These are phyloP conservation scores for Cryptosporidium meleagridis DNA, from an alignment of 169 alveolate genomes.

Conservation along the genomic window DNA sequence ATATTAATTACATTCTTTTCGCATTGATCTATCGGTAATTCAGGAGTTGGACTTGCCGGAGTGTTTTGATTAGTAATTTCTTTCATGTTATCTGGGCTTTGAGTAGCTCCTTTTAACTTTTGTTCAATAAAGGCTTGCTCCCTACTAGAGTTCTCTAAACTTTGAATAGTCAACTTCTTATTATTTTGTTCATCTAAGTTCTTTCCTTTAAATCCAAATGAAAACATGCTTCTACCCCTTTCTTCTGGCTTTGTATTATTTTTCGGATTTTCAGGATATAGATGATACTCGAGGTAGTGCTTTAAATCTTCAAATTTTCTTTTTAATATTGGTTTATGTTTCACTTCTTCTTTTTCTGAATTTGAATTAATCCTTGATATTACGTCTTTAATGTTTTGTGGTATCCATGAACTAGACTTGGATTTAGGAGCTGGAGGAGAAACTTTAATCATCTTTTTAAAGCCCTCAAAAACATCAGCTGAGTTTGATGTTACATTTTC, in stretches of 20 bases:
- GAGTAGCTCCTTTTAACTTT: not conserved
- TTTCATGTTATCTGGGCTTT: not conserved
- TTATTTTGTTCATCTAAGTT: not conserved
- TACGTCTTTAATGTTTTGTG: constrained; percentile 30
- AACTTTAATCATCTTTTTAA: constrained; percentile 22
- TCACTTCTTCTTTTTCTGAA: constrained; percentile 16
- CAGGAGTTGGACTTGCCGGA: not conserved
- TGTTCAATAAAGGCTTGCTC: not conserved
- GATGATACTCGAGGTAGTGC: constrained; percentile 8
- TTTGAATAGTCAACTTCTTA: not conserved
- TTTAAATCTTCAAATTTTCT: constrained; percentile 13
- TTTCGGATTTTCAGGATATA: not conserved
- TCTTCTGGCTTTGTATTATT: constrained; percentile 7
- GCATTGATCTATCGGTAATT: not conserved
- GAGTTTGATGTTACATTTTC: constrained; percentile 2
- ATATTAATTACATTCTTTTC: constrained; percentile 31
- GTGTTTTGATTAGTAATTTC: constrained; percentile 11
- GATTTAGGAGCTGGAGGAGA: not conserved
- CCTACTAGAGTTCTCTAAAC: not conserved
- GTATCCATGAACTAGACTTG: constrained; percentile 53
- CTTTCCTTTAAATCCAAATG: constrained; percentile 17
- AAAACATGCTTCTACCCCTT: not conserved
- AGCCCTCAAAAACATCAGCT: constrained; percentile 24
- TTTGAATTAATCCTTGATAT: constrained; percentile 51
- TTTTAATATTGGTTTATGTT: not conserved